Conservation (phyloP, 768 basidiomycete genomes). For the Lactarius hengduanensis region DNA sequence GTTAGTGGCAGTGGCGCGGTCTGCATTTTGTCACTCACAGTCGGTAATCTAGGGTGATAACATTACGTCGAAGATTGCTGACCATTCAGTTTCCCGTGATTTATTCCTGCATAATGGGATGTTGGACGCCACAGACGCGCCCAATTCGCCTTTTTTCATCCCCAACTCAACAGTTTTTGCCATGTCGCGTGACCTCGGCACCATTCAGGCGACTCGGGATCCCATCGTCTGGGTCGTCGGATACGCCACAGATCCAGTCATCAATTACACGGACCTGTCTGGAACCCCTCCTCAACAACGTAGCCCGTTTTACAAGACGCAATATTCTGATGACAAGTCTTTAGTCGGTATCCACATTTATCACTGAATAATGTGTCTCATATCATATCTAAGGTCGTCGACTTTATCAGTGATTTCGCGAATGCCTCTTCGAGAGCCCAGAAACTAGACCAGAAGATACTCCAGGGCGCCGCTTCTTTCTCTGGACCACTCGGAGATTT, state of each 20-base stretch:
- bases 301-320: slow-evolving; percentile 43
- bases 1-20: slow-evolving; percentile 13
- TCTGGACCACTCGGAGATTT: slow-evolving; percentile 51
- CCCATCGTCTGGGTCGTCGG: slow-evolving; percentile 35
- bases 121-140: no score
- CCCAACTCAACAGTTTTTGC: slow-evolving; percentile 28
- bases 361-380: background rate
- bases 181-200: slow-evolving; percentile 33
- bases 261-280: slow-evolving; percentile 36
- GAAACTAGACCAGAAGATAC: slow-evolving; percentile 48
- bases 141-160: slow-evolving; percentile 15
- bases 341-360: slow-evolving; percentile 13
- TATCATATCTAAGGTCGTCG: slow-evolving; percentile 37
- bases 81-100: background rate
- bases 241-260: slow-evolving; percentile 31
- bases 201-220: slow-evolving; percentile 24
- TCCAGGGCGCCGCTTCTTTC: slow-evolving; percentile 46
- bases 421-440: slow-evolving; percentile 46
- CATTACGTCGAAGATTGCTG: no score
- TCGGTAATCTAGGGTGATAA: slow-evolving; percentile 9
- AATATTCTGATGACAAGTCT: slow-evolving; percentile 36
- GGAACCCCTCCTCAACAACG: slow-evolving; percentile 41
- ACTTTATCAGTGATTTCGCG: slow-evolving; percentile 45
- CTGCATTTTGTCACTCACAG: no score
- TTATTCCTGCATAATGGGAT: slow-evolving; percentile 27